Conservation (phyloP, 2,329 filamentous ascomycete species). For the Alternaria ethzedia region DNA sequence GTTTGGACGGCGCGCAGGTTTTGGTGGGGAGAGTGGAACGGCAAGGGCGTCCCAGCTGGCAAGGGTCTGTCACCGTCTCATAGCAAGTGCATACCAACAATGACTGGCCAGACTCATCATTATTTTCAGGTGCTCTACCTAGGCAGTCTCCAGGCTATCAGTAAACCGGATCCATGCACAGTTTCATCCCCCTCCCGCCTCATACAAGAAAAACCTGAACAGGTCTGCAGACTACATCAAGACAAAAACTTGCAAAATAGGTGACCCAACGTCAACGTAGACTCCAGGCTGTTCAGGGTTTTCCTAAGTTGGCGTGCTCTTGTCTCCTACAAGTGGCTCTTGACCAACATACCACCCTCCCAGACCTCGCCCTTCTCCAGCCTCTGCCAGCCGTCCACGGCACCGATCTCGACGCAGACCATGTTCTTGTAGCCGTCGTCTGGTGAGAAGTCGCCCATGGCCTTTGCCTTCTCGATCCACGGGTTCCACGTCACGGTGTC, state of each 20-base stretch:
- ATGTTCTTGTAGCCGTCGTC: conserved; percentile 91
- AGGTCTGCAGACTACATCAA: neutral
- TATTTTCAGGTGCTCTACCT: conserved; percentile 1
- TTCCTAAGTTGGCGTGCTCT: neutral
- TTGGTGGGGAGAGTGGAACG: conserved; percentile 20
- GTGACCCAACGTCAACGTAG: neutral
- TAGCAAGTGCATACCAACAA: neutral
- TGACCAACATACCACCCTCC: conserved; percentile 67
- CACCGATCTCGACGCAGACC: conserved; percentile 91
- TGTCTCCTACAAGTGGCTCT: conserved; percentile 43
- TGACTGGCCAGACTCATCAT: neutral
- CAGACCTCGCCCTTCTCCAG: conserved; percentile 79
- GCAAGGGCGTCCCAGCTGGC: conserved; percentile 19
- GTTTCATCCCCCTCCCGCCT: neutral
- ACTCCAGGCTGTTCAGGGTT: neutral
- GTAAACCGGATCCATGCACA: neutral
- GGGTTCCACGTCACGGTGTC: conserved; percentile 98
- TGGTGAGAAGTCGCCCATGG: conserved; percentile 85
- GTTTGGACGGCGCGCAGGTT: conserved; percentile 17
- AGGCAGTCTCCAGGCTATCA: neutral
- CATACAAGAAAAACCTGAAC: neutral
- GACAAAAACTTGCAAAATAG: neutral
- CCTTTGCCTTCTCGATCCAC: conserved; percentile 82
- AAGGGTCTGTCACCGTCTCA: conserved; percentile 1
- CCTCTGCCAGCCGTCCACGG: conserved; percentile 80